Evolutionary conservation across 345 rosid genomes (phyloP).

Genomic region (Stellera chamaejasme): DNA sequence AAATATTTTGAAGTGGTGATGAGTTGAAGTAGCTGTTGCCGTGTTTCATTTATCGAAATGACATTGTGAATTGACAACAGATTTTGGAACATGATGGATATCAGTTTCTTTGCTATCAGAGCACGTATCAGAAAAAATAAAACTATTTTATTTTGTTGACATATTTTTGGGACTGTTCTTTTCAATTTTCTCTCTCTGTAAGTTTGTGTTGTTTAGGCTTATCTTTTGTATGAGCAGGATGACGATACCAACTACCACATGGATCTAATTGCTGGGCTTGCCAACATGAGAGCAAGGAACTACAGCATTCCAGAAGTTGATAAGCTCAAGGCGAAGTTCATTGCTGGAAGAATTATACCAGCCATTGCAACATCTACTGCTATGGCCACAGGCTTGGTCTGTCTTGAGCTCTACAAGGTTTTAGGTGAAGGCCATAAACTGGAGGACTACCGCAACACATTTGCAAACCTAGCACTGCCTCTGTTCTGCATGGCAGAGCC

Average conservation of each 20-base stretch:
- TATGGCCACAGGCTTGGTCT: constrained; percentile 82
- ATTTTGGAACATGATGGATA: too few species aligned
- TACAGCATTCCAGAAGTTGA: constrained; percentile 66
- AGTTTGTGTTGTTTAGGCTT: too few species aligned
- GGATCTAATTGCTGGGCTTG: constrained; percentile 69
- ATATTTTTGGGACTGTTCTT: too few species aligned
- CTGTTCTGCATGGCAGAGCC: constrained; percentile 77
- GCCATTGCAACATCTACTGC: constrained; percentile 86
- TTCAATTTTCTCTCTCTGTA: too few species aligned
- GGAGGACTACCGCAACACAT: constrained; percentile 63
- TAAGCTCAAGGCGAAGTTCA: constrained; percentile 72
- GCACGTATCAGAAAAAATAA: background rate
- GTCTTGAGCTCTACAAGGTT: constrained; percentile 66
- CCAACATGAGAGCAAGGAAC: constrained; percentile 82
- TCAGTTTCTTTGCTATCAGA: too few species aligned
- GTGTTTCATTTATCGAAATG: too few species aligned
- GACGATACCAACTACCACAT: constrained; percentile 71
- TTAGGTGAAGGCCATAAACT: constrained; percentile 53
- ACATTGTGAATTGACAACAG: too few species aligned
- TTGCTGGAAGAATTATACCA: constrained; percentile 75
- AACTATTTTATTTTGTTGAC: background rate
- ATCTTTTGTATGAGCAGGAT: constrained; percentile 31
- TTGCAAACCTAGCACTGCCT: constrained; percentile 67
- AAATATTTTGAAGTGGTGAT: too few species aligned
- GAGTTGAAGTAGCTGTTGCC: too few species aligned